These are phyloP conservation scores for Neonectria neomacrospora DNA, from an alignment of 2,329 filamentous ascomycete species.

Conservation along the genomic window DNA sequence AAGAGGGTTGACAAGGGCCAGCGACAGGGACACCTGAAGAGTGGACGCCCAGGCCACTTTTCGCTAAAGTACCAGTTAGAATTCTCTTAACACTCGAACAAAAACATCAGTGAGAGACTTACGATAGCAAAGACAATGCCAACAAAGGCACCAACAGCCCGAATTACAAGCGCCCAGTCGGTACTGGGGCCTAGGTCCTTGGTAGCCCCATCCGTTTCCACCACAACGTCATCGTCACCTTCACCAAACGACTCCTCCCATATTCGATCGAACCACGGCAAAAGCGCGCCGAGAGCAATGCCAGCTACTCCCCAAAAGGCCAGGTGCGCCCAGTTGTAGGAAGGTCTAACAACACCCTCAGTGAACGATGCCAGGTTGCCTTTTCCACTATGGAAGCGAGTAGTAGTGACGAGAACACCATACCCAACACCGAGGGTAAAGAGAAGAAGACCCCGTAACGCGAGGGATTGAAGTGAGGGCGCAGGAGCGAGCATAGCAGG, in stretches of 20 bases:
- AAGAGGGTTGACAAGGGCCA: slow-evolving; percentile 90
- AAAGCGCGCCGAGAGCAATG: slow-evolving; percentile 78
- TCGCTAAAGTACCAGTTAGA: slow-evolving; percentile 65
- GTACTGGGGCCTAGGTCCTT: slow-evolving; percentile 58
- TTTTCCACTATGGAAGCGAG: slow-evolving; percentile 76
- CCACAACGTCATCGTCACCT: slow-evolving; percentile 45
- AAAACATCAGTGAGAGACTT: slow-evolving; percentile 52
- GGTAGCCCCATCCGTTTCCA: slow-evolving; percentile 42
- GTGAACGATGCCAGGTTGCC: slow-evolving; percentile 72
- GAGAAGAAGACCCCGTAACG: slow-evolving; percentile 70
- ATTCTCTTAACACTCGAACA: not conserved
- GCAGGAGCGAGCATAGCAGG: slow-evolving; percentile 42
- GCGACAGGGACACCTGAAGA: slow-evolving; percentile 89
- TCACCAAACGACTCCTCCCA: slow-evolving; percentile 69
- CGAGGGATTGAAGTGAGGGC: slow-evolving; percentile 58
- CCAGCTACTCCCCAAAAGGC: slow-evolving; percentile 85
- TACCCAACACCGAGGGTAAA: slow-evolving; percentile 86
- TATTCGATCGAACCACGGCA: slow-evolving; percentile 85
- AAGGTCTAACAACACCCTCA: slow-evolving; percentile 54
- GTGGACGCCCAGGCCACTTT: slow-evolving; percentile 94
- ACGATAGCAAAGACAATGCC: slow-evolving; percentile 79
- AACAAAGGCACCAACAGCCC: slow-evolving; percentile 69
- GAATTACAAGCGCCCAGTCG: slow-evolving; percentile 77
- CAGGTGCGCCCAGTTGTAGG: slow-evolving; percentile 73
- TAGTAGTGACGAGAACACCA: slow-evolving; percentile 76